Evolutionary conservation across 352 stramenopile species (phyloP).

Genomic region (Plasmopara halstedii): DNA sequence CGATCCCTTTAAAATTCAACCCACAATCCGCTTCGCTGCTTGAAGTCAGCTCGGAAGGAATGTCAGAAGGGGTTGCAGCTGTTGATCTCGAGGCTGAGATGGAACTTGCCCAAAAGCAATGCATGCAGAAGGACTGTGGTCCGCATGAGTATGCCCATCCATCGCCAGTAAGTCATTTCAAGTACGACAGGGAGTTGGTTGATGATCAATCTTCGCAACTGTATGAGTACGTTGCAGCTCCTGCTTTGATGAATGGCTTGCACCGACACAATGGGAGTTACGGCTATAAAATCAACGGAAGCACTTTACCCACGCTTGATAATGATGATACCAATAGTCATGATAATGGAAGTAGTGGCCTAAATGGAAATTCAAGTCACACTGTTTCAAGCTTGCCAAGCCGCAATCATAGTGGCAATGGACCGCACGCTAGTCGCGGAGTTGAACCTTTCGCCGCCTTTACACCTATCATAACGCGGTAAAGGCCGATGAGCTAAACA

Average conservation of each 20-base stretch:
- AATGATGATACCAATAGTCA: conserved; percentile 17
- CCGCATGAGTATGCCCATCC: conserved; percentile 4
- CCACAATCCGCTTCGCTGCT: conserved; percentile 41
- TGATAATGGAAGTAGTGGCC: conserved; percentile 6
- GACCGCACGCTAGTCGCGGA: conserved; percentile 8
- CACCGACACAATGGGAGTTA: conserved; percentile 16
- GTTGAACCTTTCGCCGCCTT: conserved; percentile 76
- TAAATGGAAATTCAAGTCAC: conserved; percentile 16
- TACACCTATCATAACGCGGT: conserved; percentile 82
- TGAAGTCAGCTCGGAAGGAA: conserved; percentile 57
- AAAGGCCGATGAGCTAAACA: conserved; percentile 17
- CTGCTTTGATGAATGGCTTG: conserved; percentile 9
- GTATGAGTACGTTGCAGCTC: conserved; percentile 22
- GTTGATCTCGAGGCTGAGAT: conserved; percentile 76
- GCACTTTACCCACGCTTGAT: conserved; percentile 17
- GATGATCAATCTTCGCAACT: conserved; percentile 3
- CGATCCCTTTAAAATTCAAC: conserved; percentile 84
- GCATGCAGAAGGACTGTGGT: conserved; percentile 28
- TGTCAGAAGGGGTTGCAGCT: conserved; percentile 62
- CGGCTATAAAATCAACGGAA: conserved; percentile 18
- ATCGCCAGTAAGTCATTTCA: conserved; percentile 1
- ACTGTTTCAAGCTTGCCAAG: conserved; percentile 1
- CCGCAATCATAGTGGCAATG: conserved; percentile 20
- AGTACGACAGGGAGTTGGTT: conserved; percentile 3
- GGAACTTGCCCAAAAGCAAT: conserved; percentile 57